These are phyloP conservation scores for Suillus ampliporus DNA, from an alignment of 768 basidiomycete genomes.

Conservation along the genomic window DNA sequence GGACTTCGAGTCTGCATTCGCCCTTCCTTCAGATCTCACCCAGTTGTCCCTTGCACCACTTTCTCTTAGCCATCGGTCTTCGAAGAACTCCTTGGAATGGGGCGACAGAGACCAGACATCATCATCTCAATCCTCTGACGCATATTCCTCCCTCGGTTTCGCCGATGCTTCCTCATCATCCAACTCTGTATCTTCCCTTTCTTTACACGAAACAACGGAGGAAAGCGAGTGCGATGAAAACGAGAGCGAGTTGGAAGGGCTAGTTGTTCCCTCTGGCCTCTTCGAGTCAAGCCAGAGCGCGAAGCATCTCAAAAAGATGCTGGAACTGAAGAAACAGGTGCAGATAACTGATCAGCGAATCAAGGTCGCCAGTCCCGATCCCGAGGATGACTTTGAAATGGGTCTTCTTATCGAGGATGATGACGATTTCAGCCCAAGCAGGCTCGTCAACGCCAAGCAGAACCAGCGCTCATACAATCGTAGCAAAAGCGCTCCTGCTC, in stretches of 20 bases:
- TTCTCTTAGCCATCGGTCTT: constrained; percentile 75
- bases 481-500: constrained; percentile 65
- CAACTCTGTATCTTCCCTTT: constrained; percentile 67
- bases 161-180: constrained; percentile 74
- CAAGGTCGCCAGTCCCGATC: constrained; percentile 63
- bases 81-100: constrained; percentile 87
- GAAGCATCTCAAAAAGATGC: constrained; percentile 52
- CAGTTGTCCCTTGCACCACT: constrained; percentile 82
- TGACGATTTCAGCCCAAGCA: constrained; percentile 79
- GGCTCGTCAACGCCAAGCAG: constrained; percentile 59
- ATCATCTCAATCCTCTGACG: constrained; percentile 87
- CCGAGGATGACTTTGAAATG: constrained; percentile 85
- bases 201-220: constrained; percentile 73
- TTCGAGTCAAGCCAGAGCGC: constrained; percentile 74
- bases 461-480: constrained; percentile 54
- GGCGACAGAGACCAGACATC: constrained; percentile 81
- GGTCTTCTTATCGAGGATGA: constrained; percentile 87
- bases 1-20: constrained; percentile 85
- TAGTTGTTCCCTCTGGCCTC: constrained; percentile 76
- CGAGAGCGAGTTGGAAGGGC: constrained; percentile 79
- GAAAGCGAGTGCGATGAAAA: constrained; percentile 71
- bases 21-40: constrained; percentile 79
- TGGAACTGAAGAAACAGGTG: constrained; percentile 58
- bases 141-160: constrained; percentile 81
- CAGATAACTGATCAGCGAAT: constrained; percentile 60